Evolutionary conservation across 2,329 filamentous ascomycete species (phyloP).

Genomic region (Trichoderma semiorbis): DNA sequence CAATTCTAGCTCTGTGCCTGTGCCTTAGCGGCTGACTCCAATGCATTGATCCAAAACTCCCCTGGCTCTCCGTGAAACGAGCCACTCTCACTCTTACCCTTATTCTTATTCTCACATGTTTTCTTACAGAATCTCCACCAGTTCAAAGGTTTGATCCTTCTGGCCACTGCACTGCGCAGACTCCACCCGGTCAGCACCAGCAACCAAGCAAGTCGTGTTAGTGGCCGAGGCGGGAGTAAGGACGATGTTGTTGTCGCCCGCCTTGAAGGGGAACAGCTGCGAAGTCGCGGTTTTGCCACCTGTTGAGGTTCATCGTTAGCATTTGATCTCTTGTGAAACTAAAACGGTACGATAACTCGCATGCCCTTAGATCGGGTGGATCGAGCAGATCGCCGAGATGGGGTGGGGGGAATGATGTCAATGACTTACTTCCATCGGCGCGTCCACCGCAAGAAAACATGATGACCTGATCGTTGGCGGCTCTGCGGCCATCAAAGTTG

Average conservation of each 20-base stretch:
- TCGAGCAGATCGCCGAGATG: constrained; percentile 6
- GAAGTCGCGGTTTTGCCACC: constrained; percentile 45
- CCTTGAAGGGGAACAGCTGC: constrained; percentile 49
- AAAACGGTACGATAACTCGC: not conserved
- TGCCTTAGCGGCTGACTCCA: not conserved
- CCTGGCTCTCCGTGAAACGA: not conserved
- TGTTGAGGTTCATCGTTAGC: constrained; percentile 20
- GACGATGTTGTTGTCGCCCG: constrained; percentile 37
- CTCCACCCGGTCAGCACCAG: constrained; percentile 21
- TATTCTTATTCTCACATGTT: not conserved
- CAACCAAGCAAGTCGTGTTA: constrained; percentile 28
- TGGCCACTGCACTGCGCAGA: constrained; percentile 30
- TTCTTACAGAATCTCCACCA: constrained; percentile 20
- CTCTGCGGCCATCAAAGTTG: constrained; percentile 45
- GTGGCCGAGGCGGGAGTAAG: constrained; percentile 45
- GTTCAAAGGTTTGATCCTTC: constrained; percentile 21
- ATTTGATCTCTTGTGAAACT: not conserved
- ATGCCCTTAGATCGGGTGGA: constrained; percentile 7
- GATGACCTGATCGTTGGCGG: constrained; percentile 44
- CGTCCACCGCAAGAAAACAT: constrained; percentile 52
- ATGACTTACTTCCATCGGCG: constrained; percentile 43
- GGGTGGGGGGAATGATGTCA: not conserved
- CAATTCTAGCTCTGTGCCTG: not conserved
- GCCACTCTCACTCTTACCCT: not conserved
- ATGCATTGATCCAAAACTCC: not conserved